Percentiles rank a stretch among this genome's conserved stretches.
Evolutionary conservation across 371 early-diverging fungal species (phyloP).

Genomic region (Umbelopsis sp.): DNA sequence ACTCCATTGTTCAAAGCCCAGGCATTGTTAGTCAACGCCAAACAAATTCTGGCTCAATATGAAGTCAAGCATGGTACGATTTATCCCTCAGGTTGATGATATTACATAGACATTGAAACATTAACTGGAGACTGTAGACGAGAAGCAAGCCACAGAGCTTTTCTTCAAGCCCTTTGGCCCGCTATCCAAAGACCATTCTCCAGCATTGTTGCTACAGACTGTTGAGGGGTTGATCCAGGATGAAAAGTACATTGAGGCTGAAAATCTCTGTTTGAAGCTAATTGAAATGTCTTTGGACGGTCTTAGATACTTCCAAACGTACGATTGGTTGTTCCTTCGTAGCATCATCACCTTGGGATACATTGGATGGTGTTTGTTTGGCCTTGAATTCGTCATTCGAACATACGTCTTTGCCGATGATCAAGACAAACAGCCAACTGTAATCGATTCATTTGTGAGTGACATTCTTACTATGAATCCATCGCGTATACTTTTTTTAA

Average conservation of each 20-base stretch:
- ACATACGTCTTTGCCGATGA: constrained; percentile 35
- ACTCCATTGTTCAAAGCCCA: constrained; percentile 72
- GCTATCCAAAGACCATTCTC: constrained; percentile 54
- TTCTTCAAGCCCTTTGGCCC: constrained; percentile 77
- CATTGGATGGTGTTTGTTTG: constrained; percentile 89
- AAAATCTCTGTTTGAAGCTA: constrained; percentile 59
- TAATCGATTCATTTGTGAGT: constrained; percentile 14
- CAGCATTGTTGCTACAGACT: constrained; percentile 52
- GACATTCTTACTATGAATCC: too few relatives aligned
- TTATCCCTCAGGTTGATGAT: not conserved
- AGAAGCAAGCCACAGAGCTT: constrained; percentile 74
- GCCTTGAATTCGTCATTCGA: constrained; percentile 72
- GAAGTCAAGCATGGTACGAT: constrained; percentile 72
- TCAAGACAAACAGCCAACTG: not conserved
- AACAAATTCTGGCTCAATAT: constrained; percentile 84
- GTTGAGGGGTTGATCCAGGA: constrained; percentile 66
- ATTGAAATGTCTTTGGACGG: constrained; percentile 76
- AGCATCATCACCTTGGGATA: constrained; percentile 88
- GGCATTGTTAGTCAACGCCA: constrained; percentile 79
- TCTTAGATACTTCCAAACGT: constrained; percentile 93
- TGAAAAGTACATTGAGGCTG: constrained; percentile 67
- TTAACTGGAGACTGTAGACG: constrained; percentile 41
- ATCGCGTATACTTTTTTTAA: constrained; percentile 7
- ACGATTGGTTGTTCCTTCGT: constrained; percentile 93
- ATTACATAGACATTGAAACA: not conserved